Evolutionary conservation across 148 eudicot genomes (phyloP), one percentile per base, ranked within the genome.

Genomic region (Chenopodium album): DNA sequence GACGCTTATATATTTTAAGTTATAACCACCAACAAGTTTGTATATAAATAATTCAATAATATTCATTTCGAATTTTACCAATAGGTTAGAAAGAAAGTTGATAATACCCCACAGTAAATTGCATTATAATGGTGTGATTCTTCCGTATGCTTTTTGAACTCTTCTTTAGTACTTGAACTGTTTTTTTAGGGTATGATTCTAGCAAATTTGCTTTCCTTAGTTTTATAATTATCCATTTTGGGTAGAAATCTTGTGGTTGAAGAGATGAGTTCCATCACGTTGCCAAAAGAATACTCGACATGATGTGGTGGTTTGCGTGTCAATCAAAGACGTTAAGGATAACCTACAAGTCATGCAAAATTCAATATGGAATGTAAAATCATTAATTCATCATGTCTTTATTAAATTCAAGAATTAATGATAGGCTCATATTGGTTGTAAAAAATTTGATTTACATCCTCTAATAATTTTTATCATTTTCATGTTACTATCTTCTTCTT

Each of bases 361-460:
- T 28, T 37, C 34, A 77, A 37, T 47, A 9, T 26, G 32, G 56
- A 47, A 0, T 73, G 59, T 0, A 26, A 48, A 46, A 50, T 80
- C 76, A 71, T 84, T n/a, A 59, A 47, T 70, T n/a, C 76, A 84
- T 80, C 80, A 84, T 84, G 72, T 80, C 56, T 47, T 46, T 28
- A 44, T 68, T 80, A 26, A 70, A 80, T 80, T 71, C 62, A 46
- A 50, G 44, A 16, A 56, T 3, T 56, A 17, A 2, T 14, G 22
- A 2, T 56, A 17, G 22, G 22, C 17, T 56, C 22, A 1, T 56
- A 17, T 56, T 17, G 62, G 22, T 56, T 56, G 17, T 17, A 17
- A 56, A 50, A 2, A 50, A 50, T 11, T 50, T 50, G 3, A 7
- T 48, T 12, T 48, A 11, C 14, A 48, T 12, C 52, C 52, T 48